A percentile compares a stretch with the other conserved stretches of the same genome.
Evolutionary conservation across 352 stramenopile genomes (phyloP).

Genomic region (Phytophthora agathidicida): DNA sequence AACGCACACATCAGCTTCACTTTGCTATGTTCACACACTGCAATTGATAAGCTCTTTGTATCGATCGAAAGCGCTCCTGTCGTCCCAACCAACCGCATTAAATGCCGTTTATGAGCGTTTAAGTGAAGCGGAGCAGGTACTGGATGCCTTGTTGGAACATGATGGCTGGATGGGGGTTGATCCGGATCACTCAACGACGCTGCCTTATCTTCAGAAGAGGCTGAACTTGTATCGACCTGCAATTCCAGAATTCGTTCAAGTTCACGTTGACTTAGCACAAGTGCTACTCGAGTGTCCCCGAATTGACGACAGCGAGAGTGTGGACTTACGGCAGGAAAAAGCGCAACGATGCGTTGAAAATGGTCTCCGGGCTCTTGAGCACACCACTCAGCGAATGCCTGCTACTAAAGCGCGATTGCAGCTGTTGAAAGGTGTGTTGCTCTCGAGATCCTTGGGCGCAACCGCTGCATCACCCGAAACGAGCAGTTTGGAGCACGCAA

Average conservation of each 20-base stretch:
- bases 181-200: slow-evolving; percentile 1
- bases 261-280: slow-evolving; percentile 59
- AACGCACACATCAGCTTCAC: slow-evolving; percentile 30
- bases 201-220: slow-evolving; percentile 28
- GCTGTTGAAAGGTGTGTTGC: slow-evolving; percentile 52
- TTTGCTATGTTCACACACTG: slow-evolving; percentile 47
- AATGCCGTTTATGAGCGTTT: slow-evolving; percentile 21
- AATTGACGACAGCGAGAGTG: slow-evolving; percentile 22
- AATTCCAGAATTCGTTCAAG: slow-evolving; percentile 53
- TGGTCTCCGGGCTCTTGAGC: slow-evolving; percentile 44
- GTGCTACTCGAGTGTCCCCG: slow-evolving; percentile 50
- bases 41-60: slow-evolving; percentile 45
- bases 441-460: slow-evolving; percentile 46
- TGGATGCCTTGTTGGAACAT: slow-evolving; percentile 53
- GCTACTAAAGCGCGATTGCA: slow-evolving; percentile 53
- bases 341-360: slow-evolving; percentile 41
- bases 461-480: neutral
- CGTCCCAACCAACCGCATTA: slow-evolving; percentile 11
- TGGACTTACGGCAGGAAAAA: slow-evolving; percentile 14
- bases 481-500: slow-evolving; percentile 1
- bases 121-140: slow-evolving; percentile 43
- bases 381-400: slow-evolving; percentile 49
- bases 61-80: slow-evolving; percentile 37
- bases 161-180: slow-evolving; percentile 67
- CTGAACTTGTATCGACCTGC: slow-evolving; percentile 62